Base-by-base conservation (phyloP, 1,284 basidiomycete species). In the Xerocomus cyaneibrunnescens region DNA sequence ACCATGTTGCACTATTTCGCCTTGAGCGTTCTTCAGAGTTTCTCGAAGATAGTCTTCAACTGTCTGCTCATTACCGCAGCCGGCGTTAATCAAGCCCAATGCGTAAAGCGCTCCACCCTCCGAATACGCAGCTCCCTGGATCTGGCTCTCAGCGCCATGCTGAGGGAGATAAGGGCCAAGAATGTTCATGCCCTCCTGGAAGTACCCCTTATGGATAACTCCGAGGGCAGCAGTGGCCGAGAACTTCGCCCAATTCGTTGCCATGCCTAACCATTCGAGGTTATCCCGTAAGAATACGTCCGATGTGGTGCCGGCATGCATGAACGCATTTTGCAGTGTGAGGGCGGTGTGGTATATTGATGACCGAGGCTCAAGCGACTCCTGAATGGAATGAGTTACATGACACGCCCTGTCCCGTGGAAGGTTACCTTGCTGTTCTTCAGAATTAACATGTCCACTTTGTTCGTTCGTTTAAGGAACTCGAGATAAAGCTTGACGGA, bases 181-280 rank as follows among this genome's bases (percentile, higher is more conserved):
- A 47, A 98, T 91, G 46, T 85, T 85, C 81, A 90, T 89, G 46
- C 93, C 94, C 69, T 96, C 89, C 61, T 92, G 85, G 64, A 94
- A 90, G 67, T 94, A 94, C 39, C 95, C 95, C 61, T 95, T 94
- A 75, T 98, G 94, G 59, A 98, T 97, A 46, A 98, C 91, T 61
- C 95, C 95, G 22, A 98, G 83, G 8, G 90, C 93, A 22, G 94
- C 94, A 7, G 95, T 97, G 3, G 94, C 92, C 8, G 92, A 92
- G 73, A 98, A 98, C 67, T 98, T 98, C 38, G 92, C 92, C 95
- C 95, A 98, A 68, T 98, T 97, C 36, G 87, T 89, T 3, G 95
- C 95, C 54, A 92, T 80, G 22, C 84, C 89, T 2, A 98, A 81
- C 93, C 94, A 98, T 67, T 96, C 94, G 41, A 98, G 79, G 68